These are phyloP conservation scores for Cyberlindnera veronae DNA, from an alignment of 805 yeast species.

Conservation along the genomic window DNA sequence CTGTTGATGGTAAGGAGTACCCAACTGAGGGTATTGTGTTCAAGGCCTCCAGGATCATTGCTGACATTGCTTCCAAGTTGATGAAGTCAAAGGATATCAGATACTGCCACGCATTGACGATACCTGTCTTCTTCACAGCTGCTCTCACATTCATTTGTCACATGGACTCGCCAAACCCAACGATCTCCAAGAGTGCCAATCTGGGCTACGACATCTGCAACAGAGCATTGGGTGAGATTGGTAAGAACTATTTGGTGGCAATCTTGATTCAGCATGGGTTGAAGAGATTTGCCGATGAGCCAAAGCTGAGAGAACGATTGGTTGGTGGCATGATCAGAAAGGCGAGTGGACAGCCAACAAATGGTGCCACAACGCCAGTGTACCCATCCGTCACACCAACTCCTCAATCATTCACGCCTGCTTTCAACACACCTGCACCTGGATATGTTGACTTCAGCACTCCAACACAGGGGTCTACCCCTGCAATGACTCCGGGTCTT, in stretches of 20 bases:
- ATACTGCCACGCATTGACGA: constrained; percentile 55
- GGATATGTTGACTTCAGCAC: constrained; percentile 10
- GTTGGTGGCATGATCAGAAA: constrained; percentile 18
- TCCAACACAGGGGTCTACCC: constrained; percentile 3
- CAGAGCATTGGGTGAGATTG: constrained; percentile 34
- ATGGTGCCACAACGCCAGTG: constrained; percentile 16
- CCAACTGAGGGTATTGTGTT: constrained; percentile 60
- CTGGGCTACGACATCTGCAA: constrained; percentile 31
- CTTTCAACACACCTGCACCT: constrained; percentile 3
- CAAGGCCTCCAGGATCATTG: constrained; percentile 76
- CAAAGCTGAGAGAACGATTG: constrained; percentile 25
- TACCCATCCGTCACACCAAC: constrained; percentile 8
- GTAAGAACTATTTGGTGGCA: constrained; percentile 53
- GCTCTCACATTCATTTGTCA: constrained; percentile 71
- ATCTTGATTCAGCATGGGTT: constrained; percentile 49
- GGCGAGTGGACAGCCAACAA: constrained; percentile 10
- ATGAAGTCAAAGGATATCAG: constrained; percentile 45
- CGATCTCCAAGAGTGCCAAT: constrained; percentile 36
- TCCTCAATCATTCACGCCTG: constrained; percentile 9
- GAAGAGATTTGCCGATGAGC: constrained; percentile 37
- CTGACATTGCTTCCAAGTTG: constrained; percentile 57
- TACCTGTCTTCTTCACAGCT: constrained; percentile 59
- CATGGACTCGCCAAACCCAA: constrained; percentile 38
- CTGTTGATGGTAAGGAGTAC: constrained; percentile 29
- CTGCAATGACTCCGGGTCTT: constrained; percentile 5